These are phyloP conservation scores for Fusarium nematophilum DNA, from an alignment of 2,329 filamentous ascomycete species.

Conservation along the genomic window DNA sequence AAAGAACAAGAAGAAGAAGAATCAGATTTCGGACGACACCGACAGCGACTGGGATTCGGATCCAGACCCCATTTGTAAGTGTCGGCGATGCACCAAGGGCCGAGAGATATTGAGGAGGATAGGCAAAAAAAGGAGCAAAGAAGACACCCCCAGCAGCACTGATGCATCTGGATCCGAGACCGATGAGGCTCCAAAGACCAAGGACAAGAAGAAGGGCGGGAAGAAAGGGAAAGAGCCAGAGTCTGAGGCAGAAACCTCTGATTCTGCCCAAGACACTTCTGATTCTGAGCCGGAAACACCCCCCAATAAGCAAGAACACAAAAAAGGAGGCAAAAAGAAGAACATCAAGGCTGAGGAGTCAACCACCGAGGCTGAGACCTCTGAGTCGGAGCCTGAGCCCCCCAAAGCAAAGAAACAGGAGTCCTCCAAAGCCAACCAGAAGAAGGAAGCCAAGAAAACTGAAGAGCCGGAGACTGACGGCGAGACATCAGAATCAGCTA, in stretches of 20 bases:
- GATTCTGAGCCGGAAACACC: constrained; percentile 31
- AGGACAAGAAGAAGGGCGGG: constrained; percentile 31
- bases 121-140: constrained; percentile 33
- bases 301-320: constrained; percentile 27
- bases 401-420: constrained; percentile 29
- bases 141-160: constrained; percentile 4
- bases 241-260: constrained; percentile 41
- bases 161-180: constrained; percentile 38
- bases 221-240: constrained; percentile 39
- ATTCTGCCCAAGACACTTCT: constrained; percentile 36
- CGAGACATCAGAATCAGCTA: constrained; percentile 27
- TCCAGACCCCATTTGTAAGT: constrained; percentile 49
- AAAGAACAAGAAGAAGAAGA: constrained; percentile 37
- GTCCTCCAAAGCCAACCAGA: constrained; percentile 14
- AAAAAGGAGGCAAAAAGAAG: constrained; percentile 32
- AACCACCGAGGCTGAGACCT: constrained; percentile 17
- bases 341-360: constrained; percentile 17
- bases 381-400: constrained; percentile 31
- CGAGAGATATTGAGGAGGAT: constrained; percentile 36
- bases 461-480: constrained; percentile 23
- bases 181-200: constrained; percentile 29
- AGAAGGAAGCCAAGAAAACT: constrained; percentile 21
- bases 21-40: constrained; percentile 11
- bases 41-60: constrained; percentile 48
- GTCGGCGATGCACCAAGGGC: constrained; percentile 39